phyloP scores from a whole-genome alignment of 2,329 filamentous ascomycete genomes.

The Ophiocordyceps unilateralis region DNA sequence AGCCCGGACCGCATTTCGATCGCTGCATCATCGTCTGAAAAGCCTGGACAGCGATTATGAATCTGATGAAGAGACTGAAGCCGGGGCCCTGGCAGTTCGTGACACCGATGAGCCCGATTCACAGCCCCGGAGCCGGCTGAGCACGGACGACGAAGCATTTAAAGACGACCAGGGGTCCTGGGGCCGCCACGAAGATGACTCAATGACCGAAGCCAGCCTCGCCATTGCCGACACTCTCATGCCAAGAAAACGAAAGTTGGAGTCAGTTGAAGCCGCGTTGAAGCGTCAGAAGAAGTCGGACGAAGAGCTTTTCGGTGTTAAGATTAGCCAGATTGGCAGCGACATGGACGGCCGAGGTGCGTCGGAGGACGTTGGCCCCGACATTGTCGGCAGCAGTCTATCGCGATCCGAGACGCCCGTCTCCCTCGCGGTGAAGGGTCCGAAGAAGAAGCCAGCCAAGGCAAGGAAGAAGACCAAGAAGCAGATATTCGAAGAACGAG shows the following conservation, averaged over 20 bases:
- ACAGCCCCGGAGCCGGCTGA: conserved; percentile 59
- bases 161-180: conserved; percentile 31
- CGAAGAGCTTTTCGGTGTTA: conserved; percentile 58
- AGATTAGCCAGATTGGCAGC: conserved; percentile 33
- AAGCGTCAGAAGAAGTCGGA: conserved; percentile 71
- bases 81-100: conserved; percentile 36
- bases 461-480: conserved; percentile 66
- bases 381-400: conserved; percentile 20
- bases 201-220: conserved; percentile 57
- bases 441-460: conserved; percentile 39
- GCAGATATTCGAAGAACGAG: conserved; percentile 51
- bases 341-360: conserved; percentile 28
- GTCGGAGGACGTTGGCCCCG: conserved; percentile 31
- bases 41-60: conserved; percentile 55
- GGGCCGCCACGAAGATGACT: conserved; percentile 41
- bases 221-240: conserved; percentile 37
- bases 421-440: conserved; percentile 23
- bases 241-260: conserved; percentile 57
- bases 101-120: conserved; percentile 82
- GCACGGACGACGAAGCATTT: conserved; percentile 37
- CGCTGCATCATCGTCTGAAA: conserved; percentile 59
- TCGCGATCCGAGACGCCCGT: conserved; percentile 30
- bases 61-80: conserved; percentile 64
- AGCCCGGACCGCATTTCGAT: conserved; percentile 47
- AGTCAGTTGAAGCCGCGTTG: conserved; percentile 50